Conservation (phyloP, 805 yeast species). For the Metschnikowia gelsemii region DNA sequence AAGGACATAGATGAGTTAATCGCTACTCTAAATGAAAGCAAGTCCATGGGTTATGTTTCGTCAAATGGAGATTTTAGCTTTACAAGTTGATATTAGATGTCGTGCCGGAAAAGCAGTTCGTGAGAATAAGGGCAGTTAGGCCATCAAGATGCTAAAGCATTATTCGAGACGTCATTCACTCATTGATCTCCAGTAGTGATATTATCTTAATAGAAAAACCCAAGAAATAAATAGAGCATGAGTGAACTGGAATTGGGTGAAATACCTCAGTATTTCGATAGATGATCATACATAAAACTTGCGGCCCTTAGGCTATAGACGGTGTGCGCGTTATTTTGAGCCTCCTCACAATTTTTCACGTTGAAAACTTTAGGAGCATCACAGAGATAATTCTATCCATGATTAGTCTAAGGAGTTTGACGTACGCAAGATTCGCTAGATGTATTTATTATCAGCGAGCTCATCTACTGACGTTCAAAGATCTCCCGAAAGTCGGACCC, state of each 20-base stretch:
- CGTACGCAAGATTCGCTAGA: not conserved
- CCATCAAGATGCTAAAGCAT: too few species aligned
- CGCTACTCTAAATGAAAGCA: constrained; percentile 44
- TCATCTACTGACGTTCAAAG: constrained; percentile 21
- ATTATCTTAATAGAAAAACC: too few species aligned
- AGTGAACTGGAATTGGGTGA: too few species aligned
- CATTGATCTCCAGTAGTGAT: too few species aligned
- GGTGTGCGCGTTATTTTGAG: constrained; percentile 1
- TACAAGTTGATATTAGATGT: constrained; percentile 3
- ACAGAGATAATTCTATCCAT: not conserved
- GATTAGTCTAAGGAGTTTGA: constrained; percentile 3
- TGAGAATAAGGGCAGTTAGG: too few species aligned
- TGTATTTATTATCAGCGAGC: not conserved
- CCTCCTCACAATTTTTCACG: constrained; percentile 5
- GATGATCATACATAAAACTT: not conserved
- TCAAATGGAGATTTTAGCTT: constrained; percentile 41
- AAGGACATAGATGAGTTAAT: constrained; percentile 74
- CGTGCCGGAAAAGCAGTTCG: too few species aligned
- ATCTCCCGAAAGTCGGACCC: constrained; percentile 30
- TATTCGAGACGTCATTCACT: too few species aligned
- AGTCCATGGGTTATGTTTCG: constrained; percentile 41
- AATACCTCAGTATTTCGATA: too few species aligned
- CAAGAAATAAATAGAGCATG: not conserved
- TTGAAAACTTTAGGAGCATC: not conserved
- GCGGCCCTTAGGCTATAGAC: not conserved